These are phyloP conservation scores for Schwanniomyces sp. DNA, from an alignment of 805 yeast species.

Conservation along the genomic window DNA sequence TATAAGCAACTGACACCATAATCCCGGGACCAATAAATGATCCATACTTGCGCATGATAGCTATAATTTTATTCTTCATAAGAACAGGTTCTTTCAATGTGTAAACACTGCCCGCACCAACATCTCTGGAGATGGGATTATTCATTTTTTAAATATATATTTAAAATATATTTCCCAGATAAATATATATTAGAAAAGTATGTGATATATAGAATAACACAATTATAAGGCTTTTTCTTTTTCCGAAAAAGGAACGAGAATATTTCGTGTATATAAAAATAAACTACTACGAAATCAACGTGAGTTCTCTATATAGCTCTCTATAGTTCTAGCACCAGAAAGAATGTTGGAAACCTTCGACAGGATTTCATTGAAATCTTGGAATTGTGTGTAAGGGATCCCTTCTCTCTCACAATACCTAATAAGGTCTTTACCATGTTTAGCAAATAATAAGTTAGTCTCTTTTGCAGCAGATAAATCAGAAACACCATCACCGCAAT, in stretches of 20 bases:
- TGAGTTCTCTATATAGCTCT: constrained; percentile 22
- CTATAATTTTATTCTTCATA: not conserved
- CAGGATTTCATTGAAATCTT: constrained; percentile 72
- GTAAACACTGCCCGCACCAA: not conserved
- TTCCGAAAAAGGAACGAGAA: no score
- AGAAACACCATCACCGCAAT: constrained; percentile 97
- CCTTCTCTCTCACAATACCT: constrained; percentile 77
- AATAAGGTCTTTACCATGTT: constrained; percentile 86
- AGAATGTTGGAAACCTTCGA: constrained; percentile 44
- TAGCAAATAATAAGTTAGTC: constrained; percentile 91
- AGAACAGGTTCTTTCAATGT: not conserved
- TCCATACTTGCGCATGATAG: constrained; percentile 29
- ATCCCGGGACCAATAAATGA: constrained; percentile 47
- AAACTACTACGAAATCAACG: not conserved
- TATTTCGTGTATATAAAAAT: not conserved
- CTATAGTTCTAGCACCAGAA: constrained; percentile 7
- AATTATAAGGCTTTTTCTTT: no score
- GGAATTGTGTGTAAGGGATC: constrained; percentile 84
- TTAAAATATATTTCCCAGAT: no score
- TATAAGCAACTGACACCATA: constrained; percentile 49
- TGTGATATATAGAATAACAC: no score
- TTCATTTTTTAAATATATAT: no score
- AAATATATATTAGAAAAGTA: no score
- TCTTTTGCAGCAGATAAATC: constrained; percentile 95
- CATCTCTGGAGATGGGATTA: not conserved